These are phyloP conservation scores for Starmera stellimalicola DNA, from an alignment of 1,139 yeast species.

Conservation along the genomic window DNA sequence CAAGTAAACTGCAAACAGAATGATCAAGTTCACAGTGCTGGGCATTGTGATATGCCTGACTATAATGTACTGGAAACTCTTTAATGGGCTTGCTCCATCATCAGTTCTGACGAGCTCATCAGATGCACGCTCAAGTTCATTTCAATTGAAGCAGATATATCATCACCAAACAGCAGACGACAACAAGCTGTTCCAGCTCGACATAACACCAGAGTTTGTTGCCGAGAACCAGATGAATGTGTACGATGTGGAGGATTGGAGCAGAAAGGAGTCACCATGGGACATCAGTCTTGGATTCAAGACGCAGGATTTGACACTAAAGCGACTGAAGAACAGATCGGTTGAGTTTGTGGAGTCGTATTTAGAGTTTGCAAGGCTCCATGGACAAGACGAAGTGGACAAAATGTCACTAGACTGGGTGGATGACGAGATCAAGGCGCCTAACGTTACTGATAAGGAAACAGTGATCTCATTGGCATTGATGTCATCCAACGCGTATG, in stretches of 20 bases:
- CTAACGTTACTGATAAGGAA: conserved; percentile 64
- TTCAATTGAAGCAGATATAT: conserved; percentile 31
- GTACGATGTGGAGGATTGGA: conserved; percentile 28
- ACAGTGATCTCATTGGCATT: conserved; percentile 71
- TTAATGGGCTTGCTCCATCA: no score
- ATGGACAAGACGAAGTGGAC: conserved; percentile 33
- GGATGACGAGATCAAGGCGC: conserved; percentile 42
- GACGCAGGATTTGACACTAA: conserved; percentile 21
- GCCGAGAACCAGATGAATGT: conserved; percentile 2
- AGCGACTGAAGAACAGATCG: conserved; percentile 45
- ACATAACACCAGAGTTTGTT: conserved; percentile 29
- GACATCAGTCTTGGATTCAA: conserved; percentile 25
- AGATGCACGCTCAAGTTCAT: no score
- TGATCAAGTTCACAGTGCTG: not conserved
- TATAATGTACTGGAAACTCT: not conserved
- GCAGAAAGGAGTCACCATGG: conserved; percentile 36
- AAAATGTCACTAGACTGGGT: conserved; percentile 44
- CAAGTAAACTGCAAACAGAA: not conserved
- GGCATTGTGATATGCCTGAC: not conserved
- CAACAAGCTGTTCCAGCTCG: conserved; percentile 35
- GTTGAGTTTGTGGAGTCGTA: conserved; percentile 63
- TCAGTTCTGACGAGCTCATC: no score
- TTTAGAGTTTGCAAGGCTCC: conserved; percentile 45
- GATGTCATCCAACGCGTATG: conserved; percentile 90
- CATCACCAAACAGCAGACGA: conserved; percentile 41